Evolutionary conservation across 257 asterid species (phyloP).

Genomic region (Solanum gandarillasii): DNA sequence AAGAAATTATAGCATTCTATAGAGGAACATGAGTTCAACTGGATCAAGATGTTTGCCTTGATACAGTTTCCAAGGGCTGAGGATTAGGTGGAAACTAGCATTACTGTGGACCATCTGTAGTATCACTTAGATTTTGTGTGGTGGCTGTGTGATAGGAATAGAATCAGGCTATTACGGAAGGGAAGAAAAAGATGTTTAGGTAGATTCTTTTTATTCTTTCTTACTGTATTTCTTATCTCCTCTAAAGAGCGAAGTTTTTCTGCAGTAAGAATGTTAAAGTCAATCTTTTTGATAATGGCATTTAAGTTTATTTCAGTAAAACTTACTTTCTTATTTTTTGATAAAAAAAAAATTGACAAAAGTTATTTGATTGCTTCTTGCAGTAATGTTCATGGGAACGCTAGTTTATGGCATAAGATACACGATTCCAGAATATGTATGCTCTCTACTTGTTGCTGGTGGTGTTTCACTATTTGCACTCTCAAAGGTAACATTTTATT

Average conservation of each 20-base stretch:
- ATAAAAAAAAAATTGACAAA: background rate
- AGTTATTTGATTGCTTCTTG: conserved; percentile 9
- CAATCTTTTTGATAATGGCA: background rate
- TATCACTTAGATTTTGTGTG: background rate
- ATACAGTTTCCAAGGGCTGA: background rate
- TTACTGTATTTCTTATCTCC: background rate
- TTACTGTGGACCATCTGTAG: background rate
- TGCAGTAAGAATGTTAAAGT: background rate
- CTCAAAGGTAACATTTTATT: conserved; percentile 44
- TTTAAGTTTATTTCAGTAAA: background rate
- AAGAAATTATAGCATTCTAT: background rate
- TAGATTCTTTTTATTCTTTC: background rate
- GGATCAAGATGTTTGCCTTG: background rate
- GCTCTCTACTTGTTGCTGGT: conserved; percentile 94
- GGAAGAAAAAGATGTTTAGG: background rate
- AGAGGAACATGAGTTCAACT: background rate
- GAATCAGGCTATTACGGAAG: background rate
- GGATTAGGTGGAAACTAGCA: background rate
- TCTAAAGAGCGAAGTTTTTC: background rate
- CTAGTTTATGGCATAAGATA: conserved; percentile 87
- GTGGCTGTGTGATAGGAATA: background rate
- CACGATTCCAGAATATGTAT: conserved; percentile 76
- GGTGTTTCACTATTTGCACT: conserved; percentile 95
- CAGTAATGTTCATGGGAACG: conserved; percentile 98
- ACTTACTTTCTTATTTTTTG: background rate